Percentiles rank a stretch among this genome's conserved stretches.
These are phyloP conservation scores for Ophiostoma piceae DNA, from an alignment of 2,329 filamentous ascomycete genomes.

Conservation along the genomic window DNA sequence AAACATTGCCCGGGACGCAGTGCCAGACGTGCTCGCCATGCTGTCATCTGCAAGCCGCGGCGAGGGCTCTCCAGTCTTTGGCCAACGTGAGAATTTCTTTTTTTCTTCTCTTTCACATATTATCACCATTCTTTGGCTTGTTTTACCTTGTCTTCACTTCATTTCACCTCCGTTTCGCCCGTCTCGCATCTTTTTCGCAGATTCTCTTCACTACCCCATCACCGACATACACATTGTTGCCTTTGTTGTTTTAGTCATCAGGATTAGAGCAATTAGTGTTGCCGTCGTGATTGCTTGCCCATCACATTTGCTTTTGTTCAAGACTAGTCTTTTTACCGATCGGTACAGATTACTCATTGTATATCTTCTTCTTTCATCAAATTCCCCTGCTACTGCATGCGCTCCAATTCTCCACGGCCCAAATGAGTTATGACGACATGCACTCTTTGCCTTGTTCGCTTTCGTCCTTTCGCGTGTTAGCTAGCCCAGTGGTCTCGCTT, in stretches of 20 bases:
- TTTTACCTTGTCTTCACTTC: too few relatives aligned
- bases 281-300: background rate
- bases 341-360: background rate
- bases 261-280: background rate
- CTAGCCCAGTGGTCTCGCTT: conserved; percentile 8
- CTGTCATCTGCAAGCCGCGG: conserved; percentile 3
- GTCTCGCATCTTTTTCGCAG: background rate
- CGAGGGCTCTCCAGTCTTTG: background rate
- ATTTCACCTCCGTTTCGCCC: background rate
- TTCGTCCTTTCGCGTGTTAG: conserved; percentile 5
- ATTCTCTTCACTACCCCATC: background rate
- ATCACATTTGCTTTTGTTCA: background rate
- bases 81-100: background rate
- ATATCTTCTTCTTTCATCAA: background rate
- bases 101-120: too few relatives aligned
- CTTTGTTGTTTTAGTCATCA: background rate
- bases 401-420: background rate
- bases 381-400: background rate
- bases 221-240: background rate
- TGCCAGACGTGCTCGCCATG: background rate
- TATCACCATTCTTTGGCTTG: too few relatives aligned
- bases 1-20: background rate
- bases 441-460: background rate
- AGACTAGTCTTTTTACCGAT: background rate
- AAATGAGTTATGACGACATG: conserved; percentile 5